A percentile compares a stretch with the other conserved stretches of the same genome.
These are phyloP conservation scores for Beauveria scarabaeidicola DNA, from an alignment of 2,329 filamentous ascomycete genomes.

Conservation along the genomic window DNA sequence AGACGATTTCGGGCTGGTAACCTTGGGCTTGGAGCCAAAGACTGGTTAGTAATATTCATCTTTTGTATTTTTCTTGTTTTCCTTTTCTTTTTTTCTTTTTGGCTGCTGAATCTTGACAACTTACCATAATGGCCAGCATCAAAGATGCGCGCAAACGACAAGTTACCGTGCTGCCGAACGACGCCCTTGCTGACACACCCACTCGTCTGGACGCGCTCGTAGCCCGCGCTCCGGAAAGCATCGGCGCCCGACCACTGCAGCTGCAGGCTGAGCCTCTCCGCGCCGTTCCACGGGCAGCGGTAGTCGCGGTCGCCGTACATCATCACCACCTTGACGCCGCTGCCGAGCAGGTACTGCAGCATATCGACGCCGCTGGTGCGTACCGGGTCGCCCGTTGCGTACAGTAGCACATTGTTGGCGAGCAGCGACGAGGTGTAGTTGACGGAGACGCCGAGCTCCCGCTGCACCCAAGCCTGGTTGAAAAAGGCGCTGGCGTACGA, in stretches of 20 bases:
- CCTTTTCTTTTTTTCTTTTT: neutral
- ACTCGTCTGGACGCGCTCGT: slow-evolving; percentile 59
- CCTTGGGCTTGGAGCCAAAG: slow-evolving; percentile 18
- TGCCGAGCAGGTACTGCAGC: slow-evolving; percentile 48
- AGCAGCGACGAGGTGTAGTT: slow-evolving; percentile 39
- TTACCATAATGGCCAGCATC: slow-evolving; percentile 53
- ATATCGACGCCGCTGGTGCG: slow-evolving; percentile 18
- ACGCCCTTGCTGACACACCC: slow-evolving; percentile 57
- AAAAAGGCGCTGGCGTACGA: slow-evolving; percentile 54
- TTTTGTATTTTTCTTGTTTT: neutral
- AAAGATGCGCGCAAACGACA: slow-evolving; percentile 56
- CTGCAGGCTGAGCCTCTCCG: slow-evolving; percentile 57
- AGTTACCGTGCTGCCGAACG: slow-evolving; percentile 65
- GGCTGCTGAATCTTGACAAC: neutral
- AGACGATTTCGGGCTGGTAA: slow-evolving; percentile 47
- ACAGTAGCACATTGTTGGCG: slow-evolving; percentile 16
- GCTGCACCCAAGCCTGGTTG: slow-evolving; percentile 46
- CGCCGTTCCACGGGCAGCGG: slow-evolving; percentile 57
- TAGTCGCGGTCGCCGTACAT: slow-evolving; percentile 57
- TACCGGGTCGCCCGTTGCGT: neutral
- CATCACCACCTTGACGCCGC: slow-evolving; percentile 57
- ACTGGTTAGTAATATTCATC: neutral
- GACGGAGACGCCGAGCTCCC: slow-evolving; percentile 51
- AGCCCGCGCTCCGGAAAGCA: slow-evolving; percentile 56
- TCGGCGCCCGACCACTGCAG: slow-evolving; percentile 38